phyloP scores from a whole-genome alignment of 495 filamentous ascomycete species.

The Xylaria cubensis region DNA sequence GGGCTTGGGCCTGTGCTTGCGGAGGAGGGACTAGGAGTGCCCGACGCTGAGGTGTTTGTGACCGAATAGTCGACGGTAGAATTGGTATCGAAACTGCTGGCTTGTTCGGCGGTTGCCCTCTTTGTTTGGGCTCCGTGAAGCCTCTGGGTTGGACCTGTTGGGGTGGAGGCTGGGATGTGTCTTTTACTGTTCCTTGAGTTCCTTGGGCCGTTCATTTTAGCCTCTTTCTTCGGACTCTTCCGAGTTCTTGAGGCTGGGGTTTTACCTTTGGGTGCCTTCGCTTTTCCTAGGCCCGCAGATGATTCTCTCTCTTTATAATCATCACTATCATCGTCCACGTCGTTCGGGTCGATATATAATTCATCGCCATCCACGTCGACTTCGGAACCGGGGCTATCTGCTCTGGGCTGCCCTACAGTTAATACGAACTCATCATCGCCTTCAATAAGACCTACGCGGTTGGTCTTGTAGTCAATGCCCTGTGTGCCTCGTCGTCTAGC shows the following conservation, averaged over 20 bases:
- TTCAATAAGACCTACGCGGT: conserved; percentile 44
- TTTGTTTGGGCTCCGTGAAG: conserved; percentile 3
- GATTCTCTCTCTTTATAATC: conserved; percentile 23
- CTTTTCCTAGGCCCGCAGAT: not conserved
- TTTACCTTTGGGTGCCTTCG: conserved; percentile 36
- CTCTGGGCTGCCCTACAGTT: conserved; percentile 30
- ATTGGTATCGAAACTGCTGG: not conserved
- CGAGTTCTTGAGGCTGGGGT: not conserved
- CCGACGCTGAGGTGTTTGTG: conserved; percentile 12
- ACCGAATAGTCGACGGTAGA: not conserved
- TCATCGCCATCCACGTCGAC: conserved; percentile 37
- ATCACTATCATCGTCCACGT: conserved; percentile 29
- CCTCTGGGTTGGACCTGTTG: not conserved
- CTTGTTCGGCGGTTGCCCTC: not conserved
- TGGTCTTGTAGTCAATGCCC: conserved; percentile 40
- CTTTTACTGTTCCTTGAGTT: conserved; percentile 18
- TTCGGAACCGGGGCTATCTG: conserved; percentile 35
- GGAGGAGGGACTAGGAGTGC: not conserved
- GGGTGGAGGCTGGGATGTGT: not conserved
- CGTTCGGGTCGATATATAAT: conserved; percentile 33
- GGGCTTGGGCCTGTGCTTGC: not conserved
- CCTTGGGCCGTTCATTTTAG: conserved; percentile 29
- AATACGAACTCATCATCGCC: conserved; percentile 38
- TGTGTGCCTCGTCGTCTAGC: conserved; percentile 62
- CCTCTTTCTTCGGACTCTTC: conserved; percentile 16